Conservation (phyloP, 352 stramenopile genomes). For the Phytophthora fragariaefolia region DNA sequence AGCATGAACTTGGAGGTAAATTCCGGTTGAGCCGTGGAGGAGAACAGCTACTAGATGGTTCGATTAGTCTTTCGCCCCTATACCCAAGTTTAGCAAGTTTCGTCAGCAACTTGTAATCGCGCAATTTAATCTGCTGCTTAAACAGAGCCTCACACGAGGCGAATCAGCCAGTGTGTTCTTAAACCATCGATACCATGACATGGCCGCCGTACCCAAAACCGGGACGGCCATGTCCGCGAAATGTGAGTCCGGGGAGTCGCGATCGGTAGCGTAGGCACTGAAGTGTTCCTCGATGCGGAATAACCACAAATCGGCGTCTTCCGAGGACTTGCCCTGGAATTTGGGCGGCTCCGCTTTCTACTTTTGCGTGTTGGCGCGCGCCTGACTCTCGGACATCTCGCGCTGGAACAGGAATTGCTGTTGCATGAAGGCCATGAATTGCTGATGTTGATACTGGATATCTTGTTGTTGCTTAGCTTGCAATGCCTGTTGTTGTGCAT, state of each 20-base stretch:
- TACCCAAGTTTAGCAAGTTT: neutral
- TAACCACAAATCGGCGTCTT: slow-evolving; percentile 5
- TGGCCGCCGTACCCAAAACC: neutral
- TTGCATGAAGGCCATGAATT: neutral
- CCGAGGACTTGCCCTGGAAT: neutral
- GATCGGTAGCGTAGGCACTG: neutral
- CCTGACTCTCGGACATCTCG: neutral
- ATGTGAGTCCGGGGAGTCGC: neutral
- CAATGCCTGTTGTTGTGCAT: too few relatives aligned
- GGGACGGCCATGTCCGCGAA: slow-evolving; percentile 7
- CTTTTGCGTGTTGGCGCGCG: neutral
- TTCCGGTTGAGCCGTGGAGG: too few relatives aligned
- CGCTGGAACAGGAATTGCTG: neutral
- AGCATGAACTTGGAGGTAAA: neutral
- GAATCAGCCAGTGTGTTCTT: slow-evolving; percentile 4
- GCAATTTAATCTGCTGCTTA: neutral
- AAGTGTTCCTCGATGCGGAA: slow-evolving; percentile 10
- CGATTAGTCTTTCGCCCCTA: neutral
- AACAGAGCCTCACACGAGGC: neutral
- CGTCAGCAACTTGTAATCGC: neutral
- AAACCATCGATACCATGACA: slow-evolving; percentile 17
- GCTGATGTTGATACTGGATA: neutral
- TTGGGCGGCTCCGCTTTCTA: neutral
- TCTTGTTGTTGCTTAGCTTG: neutral
- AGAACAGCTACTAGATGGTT: neutral